Conservation (phyloP, 257 asterid species). For the Salvia splendens region DNA sequence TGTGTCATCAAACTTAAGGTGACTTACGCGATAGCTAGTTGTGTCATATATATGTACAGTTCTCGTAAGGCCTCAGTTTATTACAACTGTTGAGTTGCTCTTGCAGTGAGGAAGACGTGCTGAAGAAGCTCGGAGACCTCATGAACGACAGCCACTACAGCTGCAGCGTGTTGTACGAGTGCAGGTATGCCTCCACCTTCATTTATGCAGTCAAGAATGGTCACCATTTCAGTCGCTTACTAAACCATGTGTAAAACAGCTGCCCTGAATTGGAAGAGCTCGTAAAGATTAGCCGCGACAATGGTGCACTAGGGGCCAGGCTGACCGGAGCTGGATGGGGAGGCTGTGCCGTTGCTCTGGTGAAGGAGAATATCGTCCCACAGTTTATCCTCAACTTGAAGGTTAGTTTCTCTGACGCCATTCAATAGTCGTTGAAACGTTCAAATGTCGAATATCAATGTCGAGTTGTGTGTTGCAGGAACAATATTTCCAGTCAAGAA, state of each 20-base stretch:
- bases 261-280: constrained; percentile 96
- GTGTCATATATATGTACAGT: not conserved
- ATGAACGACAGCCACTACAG: constrained; percentile 95
- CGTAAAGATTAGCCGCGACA: constrained; percentile 61
- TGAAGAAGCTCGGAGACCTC: constrained; percentile 88
- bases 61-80: not conserved
- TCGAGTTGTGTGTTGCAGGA: constrained; percentile 48
- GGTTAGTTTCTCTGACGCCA: constrained; percentile 37
- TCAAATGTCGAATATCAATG: not conserved
- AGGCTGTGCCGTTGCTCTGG: constrained; percentile 98
- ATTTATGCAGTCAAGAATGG: too few species aligned
- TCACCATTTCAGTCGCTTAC: not conserved
- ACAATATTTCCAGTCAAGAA: constrained; percentile 77
- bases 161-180: constrained; percentile 88
- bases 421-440: not conserved
- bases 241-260: constrained; percentile 38
- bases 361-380: constrained; percentile 77
- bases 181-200: constrained; percentile 61
- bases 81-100: constrained; percentile 8
- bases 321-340: constrained; percentile 99
- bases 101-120: constrained; percentile 75
- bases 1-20: constrained; percentile 69
- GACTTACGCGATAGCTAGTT: constrained; percentile 10
- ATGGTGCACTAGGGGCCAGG: constrained; percentile 94
- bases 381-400: constrained; percentile 87